These are phyloP conservation scores for Coccomyxa subellipsoidea DNA, from an alignment of 163 green algal species.

Conservation along the genomic window DNA sequence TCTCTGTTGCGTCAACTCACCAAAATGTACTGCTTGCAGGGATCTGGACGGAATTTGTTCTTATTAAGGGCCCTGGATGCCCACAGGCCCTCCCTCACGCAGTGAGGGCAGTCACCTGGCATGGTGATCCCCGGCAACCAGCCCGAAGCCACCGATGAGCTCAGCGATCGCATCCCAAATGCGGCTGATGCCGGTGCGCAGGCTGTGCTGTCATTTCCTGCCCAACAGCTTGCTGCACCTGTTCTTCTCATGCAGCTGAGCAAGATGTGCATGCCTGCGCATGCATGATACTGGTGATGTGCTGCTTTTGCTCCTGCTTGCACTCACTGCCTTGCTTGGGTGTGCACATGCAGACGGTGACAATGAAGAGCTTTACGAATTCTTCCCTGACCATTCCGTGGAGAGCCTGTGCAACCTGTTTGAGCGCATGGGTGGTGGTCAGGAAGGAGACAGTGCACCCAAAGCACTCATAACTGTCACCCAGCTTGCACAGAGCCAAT, in stretches of 20 bases:
- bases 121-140: not conserved
- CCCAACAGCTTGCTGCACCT: too few relatives aligned
- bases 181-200: not conserved
- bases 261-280: too few relatives aligned
- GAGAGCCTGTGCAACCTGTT: not conserved
- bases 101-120: not conserved
- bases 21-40: not conserved
- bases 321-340: too few relatives aligned
- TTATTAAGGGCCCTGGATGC: not conserved
- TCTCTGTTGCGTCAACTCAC: too few relatives aligned
- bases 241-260: too few relatives aligned
- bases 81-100: not conserved
- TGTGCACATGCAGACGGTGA: not conserved
- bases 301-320: too few relatives aligned
- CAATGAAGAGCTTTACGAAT: not conserved
- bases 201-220: not conserved
- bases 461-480: not conserved
- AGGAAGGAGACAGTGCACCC: not conserved
- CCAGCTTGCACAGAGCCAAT: not conserved
- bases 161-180: not conserved
- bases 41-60: not conserved
- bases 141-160: not conserved
- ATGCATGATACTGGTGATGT: too few relatives aligned
- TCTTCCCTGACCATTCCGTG: not conserved
- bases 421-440: not conserved